Evolutionary conservation across 2,329 filamentous ascomycete species (phyloP).

Genomic region (Fusarium foetens): DNA sequence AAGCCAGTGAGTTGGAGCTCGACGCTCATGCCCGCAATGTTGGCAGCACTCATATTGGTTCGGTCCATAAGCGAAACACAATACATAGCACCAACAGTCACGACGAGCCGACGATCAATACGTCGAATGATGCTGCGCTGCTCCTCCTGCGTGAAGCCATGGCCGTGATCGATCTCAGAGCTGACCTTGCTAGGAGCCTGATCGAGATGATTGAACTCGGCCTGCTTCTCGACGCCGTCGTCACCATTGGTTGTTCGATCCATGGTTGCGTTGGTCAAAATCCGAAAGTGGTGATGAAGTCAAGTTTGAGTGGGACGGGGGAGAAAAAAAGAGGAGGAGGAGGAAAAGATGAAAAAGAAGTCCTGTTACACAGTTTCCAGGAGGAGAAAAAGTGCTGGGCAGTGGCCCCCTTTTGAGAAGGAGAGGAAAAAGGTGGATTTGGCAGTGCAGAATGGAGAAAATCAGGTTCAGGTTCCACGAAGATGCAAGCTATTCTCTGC

Average conservation of each 20-base stretch:
- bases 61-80: slow-evolving; percentile 82
- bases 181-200: slow-evolving; percentile 37
- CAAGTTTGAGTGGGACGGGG: background rate
- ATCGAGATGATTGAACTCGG: slow-evolving; percentile 43
- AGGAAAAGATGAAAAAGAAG: slow-evolving; percentile 1
- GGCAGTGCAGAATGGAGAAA: background rate
- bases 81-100: slow-evolving; percentile 73
- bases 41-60: slow-evolving; percentile 78
- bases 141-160: slow-evolving; percentile 68
- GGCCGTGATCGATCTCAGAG: slow-evolving; percentile 45
- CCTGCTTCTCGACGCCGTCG: slow-evolving; percentile 40
- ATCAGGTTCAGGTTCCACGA: slow-evolving; percentile 15
- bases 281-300: background rate
- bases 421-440: background rate
- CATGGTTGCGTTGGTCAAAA: slow-evolving; percentile 32
- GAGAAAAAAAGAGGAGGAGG: background rate
- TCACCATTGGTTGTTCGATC: slow-evolving; percentile 31
- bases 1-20: slow-evolving; percentile 60
- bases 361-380: slow-evolving; percentile 26
- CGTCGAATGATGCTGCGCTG: slow-evolving; percentile 74
- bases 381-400: slow-evolving; percentile 15
- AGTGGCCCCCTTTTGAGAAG: slow-evolving; percentile 21
- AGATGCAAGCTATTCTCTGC: slow-evolving; percentile 19
- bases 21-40: slow-evolving; percentile 71
- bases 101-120: slow-evolving; percentile 73